A percentile compares a stretch with the other conserved stretches of the same genome.
Conservation (phyloP, 129 eudicot species). For the Cynara cardunculus region DNA sequence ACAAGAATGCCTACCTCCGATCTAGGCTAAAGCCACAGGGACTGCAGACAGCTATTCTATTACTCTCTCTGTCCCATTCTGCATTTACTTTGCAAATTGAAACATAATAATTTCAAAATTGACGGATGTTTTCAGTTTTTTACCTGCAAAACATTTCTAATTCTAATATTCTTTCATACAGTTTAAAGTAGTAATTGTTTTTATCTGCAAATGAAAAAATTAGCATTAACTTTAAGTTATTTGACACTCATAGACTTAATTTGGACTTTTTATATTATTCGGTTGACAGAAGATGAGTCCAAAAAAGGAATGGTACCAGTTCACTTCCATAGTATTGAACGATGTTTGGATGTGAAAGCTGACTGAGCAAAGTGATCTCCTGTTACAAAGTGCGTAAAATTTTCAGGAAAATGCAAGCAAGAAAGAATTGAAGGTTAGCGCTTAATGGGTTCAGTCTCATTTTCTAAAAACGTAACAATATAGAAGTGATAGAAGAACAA, state of each 20-base stretch:
- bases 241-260: background rate
- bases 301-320: constrained; percentile 34
- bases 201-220: background rate
- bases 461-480: background rate
- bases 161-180: background rate
- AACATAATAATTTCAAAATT: background rate
- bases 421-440: background rate
- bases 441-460: background rate
- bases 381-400: constrained; percentile 23
- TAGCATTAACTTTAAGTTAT: background rate
- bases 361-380: constrained; percentile 70
- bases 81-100: constrained; percentile 1
- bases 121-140: background rate
- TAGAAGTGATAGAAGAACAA: background rate
- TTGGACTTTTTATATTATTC: background rate
- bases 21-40: no score
- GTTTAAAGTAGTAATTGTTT: background rate
- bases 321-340: constrained; percentile 81
- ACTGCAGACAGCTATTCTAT: background rate
- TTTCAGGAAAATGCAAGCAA: constrained; percentile 3
- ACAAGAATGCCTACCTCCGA: no score
- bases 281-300: background rate
- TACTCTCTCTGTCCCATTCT: background rate
- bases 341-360: constrained; percentile 66
- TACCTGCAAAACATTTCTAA: background rate